phyloP scores from a whole-genome alignment of 2,329 filamentous ascomycete species.

The Catunica adiposa region DNA sequence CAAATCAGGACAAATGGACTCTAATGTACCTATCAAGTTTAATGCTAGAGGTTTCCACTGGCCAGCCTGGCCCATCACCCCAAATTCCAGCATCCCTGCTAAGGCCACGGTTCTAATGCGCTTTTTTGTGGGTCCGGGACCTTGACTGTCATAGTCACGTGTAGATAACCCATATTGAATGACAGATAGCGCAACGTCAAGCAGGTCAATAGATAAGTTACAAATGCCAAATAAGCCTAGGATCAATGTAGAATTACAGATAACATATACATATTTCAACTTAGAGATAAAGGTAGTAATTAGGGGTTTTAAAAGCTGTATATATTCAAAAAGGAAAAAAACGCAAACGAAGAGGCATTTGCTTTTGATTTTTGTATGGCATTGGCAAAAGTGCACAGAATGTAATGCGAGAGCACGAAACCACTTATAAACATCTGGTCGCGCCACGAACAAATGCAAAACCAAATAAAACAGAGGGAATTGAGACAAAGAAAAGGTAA shows the following conservation, averaged over 20 bases:
- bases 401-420: constrained; percentile 4
- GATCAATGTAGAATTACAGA: neutral
- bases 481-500: constrained; percentile 3
- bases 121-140: neutral
- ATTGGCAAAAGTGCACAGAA: constrained; percentile 3
- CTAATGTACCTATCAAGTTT: neutral
- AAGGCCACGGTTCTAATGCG: constrained; percentile 7
- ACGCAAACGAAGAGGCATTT: constrained; percentile 2
- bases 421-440: constrained; percentile 3
- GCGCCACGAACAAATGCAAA: constrained; percentile 3
- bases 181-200: neutral
- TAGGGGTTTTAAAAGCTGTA: neutral
- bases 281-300: neutral
- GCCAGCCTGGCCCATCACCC: constrained; percentile 2
- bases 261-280: neutral
- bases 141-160: neutral
- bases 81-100: neutral
- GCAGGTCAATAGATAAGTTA: neutral
- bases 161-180: neutral
- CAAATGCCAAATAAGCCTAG: neutral
- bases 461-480: constrained; percentile 5
- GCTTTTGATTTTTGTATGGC: constrained; percentile 1
- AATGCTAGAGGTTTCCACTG: constrained; percentile 3
- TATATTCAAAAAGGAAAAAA: neutral
- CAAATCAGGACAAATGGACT: neutral